Evolutionary conservation across 2,329 filamentous ascomycete species (phyloP), one percentile per base, ranked within the genome.

Genomic region (Penicillium digitatum): DNA sequence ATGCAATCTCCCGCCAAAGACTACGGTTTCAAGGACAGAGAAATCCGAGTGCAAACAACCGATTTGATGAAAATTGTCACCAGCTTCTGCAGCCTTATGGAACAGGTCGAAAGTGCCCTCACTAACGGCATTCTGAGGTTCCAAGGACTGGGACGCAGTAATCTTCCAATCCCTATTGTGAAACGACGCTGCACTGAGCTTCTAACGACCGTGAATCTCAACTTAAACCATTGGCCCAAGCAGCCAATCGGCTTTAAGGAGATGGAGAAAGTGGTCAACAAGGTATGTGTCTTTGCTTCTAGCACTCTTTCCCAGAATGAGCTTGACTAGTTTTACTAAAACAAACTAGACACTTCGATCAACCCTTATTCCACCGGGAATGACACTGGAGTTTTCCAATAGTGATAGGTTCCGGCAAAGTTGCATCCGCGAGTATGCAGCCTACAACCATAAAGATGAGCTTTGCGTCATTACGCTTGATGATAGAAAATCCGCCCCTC

Each of bases 141-240:
- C 11, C 24, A 39, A 24, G 52, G 52, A 18, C 16, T 51, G 3
- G 50, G 54, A 5, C 48, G 38, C n/a, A 35, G 1, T 22, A n/a
- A 18, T 4, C 14, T 47, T 14, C 29, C 35, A 14, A 5, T 43
- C 4, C n/a, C 32, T 16, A 44, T 55, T 14, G 35, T 49, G 10
- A 62, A 48, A 43, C 44, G 40, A n/a, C 57, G 59, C n/a, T 47
- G 47, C 35, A 51, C 40, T 43, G 59, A 61, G 31, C 26, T 60
- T 20, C 43, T 60, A 5, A 43, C 47, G 4, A 59, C 49, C 2
- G 31, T 60, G 11, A 35, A 22, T n/a, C 34, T 61, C 24, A 61
- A 61, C 29, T n/a, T 60, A 16, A 39, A 46, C 9, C 18, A 55
- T 20, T 57, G 52, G 27, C 55, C 52, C 31, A 48, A 39, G 18